Evolutionary conservation across 306 rosid genomes (phyloP).

Genomic region (Prunus dulcis): DNA sequence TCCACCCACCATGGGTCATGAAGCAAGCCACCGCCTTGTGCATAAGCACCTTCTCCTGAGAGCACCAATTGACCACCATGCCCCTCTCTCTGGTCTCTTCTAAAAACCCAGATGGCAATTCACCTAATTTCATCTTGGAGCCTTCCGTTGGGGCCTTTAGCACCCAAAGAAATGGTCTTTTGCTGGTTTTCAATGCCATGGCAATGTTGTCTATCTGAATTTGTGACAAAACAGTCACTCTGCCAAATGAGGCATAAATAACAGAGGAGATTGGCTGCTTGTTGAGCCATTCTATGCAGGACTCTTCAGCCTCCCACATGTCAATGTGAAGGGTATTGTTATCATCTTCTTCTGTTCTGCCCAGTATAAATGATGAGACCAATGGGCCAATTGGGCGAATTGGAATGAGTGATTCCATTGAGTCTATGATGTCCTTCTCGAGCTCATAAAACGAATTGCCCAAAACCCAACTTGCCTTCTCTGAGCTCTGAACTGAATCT

Average conservation of each 20-base stretch:
- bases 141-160: constrained; percentile 29
- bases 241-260: constrained; percentile 54
- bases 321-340: constrained; percentile 18
- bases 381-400: constrained; percentile 46
- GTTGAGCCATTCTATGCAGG: constrained; percentile 48
- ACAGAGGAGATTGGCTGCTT: constrained; percentile 30
- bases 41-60: constrained; percentile 55
- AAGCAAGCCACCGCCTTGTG: constrained; percentile 57
- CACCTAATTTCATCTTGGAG: neutral
- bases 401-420: constrained; percentile 37
- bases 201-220: constrained; percentile 40
- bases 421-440: constrained; percentile 41
- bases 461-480: constrained; percentile 49
- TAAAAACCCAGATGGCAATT: constrained; percentile 26
- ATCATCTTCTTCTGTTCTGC: constrained; percentile 37
- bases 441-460: constrained; percentile 49
- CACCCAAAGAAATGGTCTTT: constrained; percentile 58
- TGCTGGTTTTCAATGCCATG: constrained; percentile 35
- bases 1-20: constrained; percentile 69
- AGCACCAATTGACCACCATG: constrained; percentile 52
- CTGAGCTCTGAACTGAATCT: constrained; percentile 3
- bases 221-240: constrained; percentile 34
- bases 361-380: constrained; percentile 46
- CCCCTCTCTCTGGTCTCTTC: constrained; percentile 39
- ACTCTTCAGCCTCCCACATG: constrained; percentile 50